Percentiles rank a stretch among this genome's conserved stretches.
Evolutionary conservation across 23 red algal species (phyloP).

Genomic region (Gracilaria gracilis): DNA sequence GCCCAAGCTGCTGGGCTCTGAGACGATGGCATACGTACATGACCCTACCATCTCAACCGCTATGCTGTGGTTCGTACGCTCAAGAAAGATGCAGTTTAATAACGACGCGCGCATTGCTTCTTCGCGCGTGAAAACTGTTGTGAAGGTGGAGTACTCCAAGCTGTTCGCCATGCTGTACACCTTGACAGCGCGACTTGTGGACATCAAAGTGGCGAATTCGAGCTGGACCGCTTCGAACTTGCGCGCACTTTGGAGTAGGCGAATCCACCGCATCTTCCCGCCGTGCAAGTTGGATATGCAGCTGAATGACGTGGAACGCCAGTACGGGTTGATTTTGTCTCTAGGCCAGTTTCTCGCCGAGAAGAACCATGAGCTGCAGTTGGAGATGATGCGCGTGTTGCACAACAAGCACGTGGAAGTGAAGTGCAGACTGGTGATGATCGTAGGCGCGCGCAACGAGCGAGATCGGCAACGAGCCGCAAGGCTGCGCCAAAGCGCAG

Average conservation of each 20-base stretch:
- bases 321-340: slow-evolving; percentile 77
- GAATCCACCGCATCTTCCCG: slow-evolving; percentile 72
- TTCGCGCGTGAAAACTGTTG: slow-evolving; percentile 25
- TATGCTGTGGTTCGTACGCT: slow-evolving; percentile 72
- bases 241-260: slow-evolving; percentile 37
- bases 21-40: slow-evolving; percentile 88
- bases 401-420: not conserved
- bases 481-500: slow-evolving; percentile 37
- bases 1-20: slow-evolving; percentile 20
- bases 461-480: slow-evolving; percentile 69
- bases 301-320: slow-evolving; percentile 12
- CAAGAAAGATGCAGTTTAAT: slow-evolving; percentile 63
- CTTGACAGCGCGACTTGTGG: slow-evolving; percentile 47
- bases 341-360: slow-evolving; percentile 95
- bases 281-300: slow-evolving; percentile 70
- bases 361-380: slow-evolving; percentile 85
- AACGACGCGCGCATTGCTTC: slow-evolving; percentile 46
- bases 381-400: slow-evolving; percentile 65
- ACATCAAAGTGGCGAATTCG: slow-evolving; percentile 91
- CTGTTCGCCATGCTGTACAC: slow-evolving; percentile 68
- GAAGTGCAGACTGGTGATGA: slow-evolving; percentile 71
- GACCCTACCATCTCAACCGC: slow-evolving; percentile 89
- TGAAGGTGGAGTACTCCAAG: slow-evolving; percentile 81
- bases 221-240: slow-evolving; percentile 87
- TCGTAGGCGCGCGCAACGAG: slow-evolving; percentile 81